Conservation (phyloP, 495 filamentous ascomycete genomes). For the Cryomyces antarcticus region DNA sequence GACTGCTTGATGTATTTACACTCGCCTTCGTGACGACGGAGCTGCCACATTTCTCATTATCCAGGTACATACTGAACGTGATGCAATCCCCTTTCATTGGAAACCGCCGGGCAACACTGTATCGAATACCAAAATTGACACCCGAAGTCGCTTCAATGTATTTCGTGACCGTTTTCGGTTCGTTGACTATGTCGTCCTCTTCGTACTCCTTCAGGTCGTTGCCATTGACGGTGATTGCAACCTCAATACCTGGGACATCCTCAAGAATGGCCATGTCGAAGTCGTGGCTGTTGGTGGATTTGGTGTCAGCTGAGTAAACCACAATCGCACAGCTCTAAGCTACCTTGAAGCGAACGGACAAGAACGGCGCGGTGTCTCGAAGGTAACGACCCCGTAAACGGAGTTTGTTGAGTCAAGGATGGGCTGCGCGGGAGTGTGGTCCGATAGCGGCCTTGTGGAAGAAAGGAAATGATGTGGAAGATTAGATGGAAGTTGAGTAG, state of each 20-base stretch:
- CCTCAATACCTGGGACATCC: slow-evolving; percentile 1
- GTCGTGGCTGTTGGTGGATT: too few relatives aligned
- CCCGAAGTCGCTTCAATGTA: slow-evolving; percentile 5
- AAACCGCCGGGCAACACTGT: not conserved
- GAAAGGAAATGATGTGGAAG: too few relatives aligned
- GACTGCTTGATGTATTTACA: not conserved
- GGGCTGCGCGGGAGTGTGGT: too few relatives aligned
- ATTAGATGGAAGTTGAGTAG: too few relatives aligned
- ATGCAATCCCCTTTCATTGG: not conserved
- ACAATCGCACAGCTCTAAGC: too few relatives aligned
- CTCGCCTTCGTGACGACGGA: not conserved
- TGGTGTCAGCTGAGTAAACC: too few relatives aligned
- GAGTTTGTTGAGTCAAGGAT: too few relatives aligned
- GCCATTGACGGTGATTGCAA: slow-evolving; percentile 1
- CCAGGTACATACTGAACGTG: not conserved
- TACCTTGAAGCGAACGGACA: too few relatives aligned
- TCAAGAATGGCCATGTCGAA: slow-evolving; percentile 1
- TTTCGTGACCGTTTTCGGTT: slow-evolving; percentile 1
- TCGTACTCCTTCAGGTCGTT: slow-evolving; percentile 2
- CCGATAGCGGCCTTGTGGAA: too few relatives aligned
- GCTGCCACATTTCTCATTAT: not conserved
- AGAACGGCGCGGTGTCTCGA: too few relatives aligned
- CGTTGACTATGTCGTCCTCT: slow-evolving; percentile 1
- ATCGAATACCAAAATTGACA: not conserved
- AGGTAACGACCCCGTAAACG: too few relatives aligned